Percentiles rank a stretch among this genome's conserved stretches.
Evolutionary conservation across 352 stramenopile species (phyloP).

Genomic region (Pythium apleroticum): DNA sequence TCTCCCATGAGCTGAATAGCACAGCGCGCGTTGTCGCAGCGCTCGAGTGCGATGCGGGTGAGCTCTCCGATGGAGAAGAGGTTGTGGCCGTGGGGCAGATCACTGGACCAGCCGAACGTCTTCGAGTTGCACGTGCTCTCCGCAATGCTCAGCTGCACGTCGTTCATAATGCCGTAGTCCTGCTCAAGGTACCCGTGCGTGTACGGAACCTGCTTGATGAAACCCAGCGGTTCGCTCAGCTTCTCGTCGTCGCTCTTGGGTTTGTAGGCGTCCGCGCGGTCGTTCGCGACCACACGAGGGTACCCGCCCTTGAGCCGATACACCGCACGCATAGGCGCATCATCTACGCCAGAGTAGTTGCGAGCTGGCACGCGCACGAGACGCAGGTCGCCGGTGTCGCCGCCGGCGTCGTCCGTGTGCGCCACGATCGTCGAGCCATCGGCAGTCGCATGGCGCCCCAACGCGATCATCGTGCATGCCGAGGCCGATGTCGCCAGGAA

Average conservation of each 20-base stretch:
- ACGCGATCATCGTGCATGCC: constrained; percentile 86
- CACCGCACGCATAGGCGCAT: constrained; percentile 44
- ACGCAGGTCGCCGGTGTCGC: constrained; percentile 83
- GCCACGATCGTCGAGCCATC: constrained; percentile 89
- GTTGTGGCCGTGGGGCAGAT: constrained; percentile 71
- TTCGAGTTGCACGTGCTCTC: constrained; percentile 92
- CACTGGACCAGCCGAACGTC: constrained; percentile 68
- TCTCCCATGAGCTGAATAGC: constrained; percentile 90
- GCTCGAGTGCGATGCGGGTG: constrained; percentile 89
- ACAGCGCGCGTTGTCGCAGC: constrained; percentile 78
- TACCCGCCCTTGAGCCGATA: constrained; percentile 77
- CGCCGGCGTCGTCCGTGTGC: constrained; percentile 85
- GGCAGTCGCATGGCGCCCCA: constrained; percentile 72
- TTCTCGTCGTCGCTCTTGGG: constrained; percentile 29
- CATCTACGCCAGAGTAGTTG: constrained; percentile 35
- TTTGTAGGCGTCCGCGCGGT: constrained; percentile 72
- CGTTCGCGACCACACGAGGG: constrained; percentile 64
- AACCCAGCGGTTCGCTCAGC: constrained; percentile 63
- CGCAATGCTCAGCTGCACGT: constrained; percentile 91
- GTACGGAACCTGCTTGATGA: constrained; percentile 88
- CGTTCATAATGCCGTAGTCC: constrained; percentile 95
- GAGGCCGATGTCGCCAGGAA: background rate
- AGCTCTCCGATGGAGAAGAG: constrained; percentile 91
- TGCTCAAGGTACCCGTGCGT: constrained; percentile 95
- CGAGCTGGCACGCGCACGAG: constrained; percentile 90